Base-by-base conservation (phyloP, 352 stramenopile species). In the Globisporangium cylindrosporum region DNA sequence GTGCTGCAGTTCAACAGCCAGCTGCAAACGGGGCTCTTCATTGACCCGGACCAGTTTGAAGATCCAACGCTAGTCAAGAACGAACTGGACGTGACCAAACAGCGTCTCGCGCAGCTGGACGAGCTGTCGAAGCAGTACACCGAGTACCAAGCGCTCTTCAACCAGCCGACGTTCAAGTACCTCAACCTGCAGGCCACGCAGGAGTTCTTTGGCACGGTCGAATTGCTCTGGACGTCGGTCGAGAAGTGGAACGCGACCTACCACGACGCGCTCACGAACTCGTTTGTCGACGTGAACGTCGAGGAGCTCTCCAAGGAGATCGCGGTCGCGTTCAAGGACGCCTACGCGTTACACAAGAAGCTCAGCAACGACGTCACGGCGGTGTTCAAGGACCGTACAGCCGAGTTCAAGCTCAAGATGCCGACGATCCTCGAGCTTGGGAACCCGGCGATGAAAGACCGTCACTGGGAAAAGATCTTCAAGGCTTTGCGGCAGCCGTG, bases 401-500 rank as follows among this genome's bases (percentile, higher is more conserved):
- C 84, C 1, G 91, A 97, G 34, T 97, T 98, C 69, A 97, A 97
- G 72, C 63, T 91, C 20, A 94, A 95, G 61, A 88, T 98, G 29
- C 92, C 95, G 7, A 92, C 93, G 2, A 89, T 98, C 49, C 74
- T 97, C 12, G 93, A 98, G 57, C 80, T 98, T 14, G 89, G 95
- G 5, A 98, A 97, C 56, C 86, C 89, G 0, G 75, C 81, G 7
- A 95, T 98, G 75, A 97, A 98, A 76, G 92, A 97, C 55, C 90
- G 95, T 1, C 95, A 98, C 75, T 98, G 95, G 95, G 88, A 97
- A 62, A 92, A 95, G 70, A 97, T 98, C 36, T 97, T 98, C 73
- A 94, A 97, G 68, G 81, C 88, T 12, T 67, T 97, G 25, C 81
- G 89, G 5, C 89, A 96, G 67, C 86, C 89, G 24, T 97, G 87